Conservation (phyloP, 495 filamentous ascomycete species). For the Xylaria palmicola region DNA sequence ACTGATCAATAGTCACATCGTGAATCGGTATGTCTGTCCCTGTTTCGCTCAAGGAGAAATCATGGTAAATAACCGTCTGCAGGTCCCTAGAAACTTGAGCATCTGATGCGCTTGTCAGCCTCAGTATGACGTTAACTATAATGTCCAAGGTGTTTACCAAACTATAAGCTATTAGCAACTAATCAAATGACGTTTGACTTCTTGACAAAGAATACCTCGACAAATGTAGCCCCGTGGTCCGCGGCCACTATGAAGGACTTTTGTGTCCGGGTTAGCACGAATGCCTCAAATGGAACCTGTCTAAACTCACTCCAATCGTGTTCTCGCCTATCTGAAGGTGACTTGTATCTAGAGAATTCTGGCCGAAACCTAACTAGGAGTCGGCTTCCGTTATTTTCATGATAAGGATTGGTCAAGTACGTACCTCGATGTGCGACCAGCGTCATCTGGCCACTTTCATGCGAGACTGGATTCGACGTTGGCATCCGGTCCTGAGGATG, state of each 20-base stretch:
- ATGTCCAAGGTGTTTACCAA: not conserved
- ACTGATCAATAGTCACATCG: constrained; percentile 38
- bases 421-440: constrained; percentile 35
- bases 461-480: not conserved
- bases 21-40: constrained; percentile 41
- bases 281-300: not conserved
- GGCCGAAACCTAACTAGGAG: constrained; percentile 20
- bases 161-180: not conserved
- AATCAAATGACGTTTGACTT: not conserved
- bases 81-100: constrained; percentile 44
- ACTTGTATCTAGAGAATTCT: constrained; percentile 24
- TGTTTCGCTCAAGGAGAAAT: constrained; percentile 40
- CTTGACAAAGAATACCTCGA: constrained; percentile 30
- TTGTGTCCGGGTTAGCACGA: not conserved
- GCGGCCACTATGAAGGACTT: constrained; percentile 36
- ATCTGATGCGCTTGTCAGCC: constrained; percentile 23
- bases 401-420: not conserved
- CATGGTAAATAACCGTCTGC: constrained; percentile 42
- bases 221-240: constrained; percentile 36
- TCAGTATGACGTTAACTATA: not conserved
- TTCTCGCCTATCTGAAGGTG: constrained; percentile 44
- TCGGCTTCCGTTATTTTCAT: not conserved
- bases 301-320: constrained; percentile 16
- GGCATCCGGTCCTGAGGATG: constrained; percentile 11
- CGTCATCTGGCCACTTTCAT: not conserved